A percentile compares a stretch with the other conserved stretches of the same genome.
Conservation (phyloP, 768 basidiomycete genomes). For the Hericium coralloides region DNA sequence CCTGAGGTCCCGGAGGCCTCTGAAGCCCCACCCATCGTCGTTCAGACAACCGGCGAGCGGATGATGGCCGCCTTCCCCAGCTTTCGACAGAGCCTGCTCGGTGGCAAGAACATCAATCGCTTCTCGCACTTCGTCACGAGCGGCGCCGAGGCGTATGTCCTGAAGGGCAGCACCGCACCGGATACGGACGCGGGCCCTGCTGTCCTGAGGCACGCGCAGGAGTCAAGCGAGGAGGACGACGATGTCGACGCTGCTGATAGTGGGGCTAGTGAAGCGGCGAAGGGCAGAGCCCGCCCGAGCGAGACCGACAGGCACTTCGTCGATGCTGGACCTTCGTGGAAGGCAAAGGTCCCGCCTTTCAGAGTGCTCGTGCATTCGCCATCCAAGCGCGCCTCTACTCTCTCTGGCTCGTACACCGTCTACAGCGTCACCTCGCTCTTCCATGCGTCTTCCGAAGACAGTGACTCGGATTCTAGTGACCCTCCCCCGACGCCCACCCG, state of each 20-base stretch:
- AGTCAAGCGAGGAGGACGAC: conserved; percentile 28
- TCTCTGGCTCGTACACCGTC: conserved; percentile 65
- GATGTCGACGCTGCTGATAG: conserved; percentile 26
- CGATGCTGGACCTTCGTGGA: conserved; percentile 66
- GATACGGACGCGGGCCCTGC: conserved; percentile 14
- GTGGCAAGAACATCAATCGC: conserved; percentile 74
- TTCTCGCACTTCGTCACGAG: conserved; percentile 83
- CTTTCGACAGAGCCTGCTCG: conserved; percentile 61
- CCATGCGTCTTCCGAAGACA: conserved; percentile 21
- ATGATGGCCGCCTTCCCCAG: conserved; percentile 42
- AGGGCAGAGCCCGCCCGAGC: conserved; percentile 7
- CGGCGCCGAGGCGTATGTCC: conserved; percentile 75
- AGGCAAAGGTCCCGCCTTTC: conserved; percentile 63
- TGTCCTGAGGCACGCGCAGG: conserved; percentile 14
- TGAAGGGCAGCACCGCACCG: conserved; percentile 46
- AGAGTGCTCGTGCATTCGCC: conserved; percentile 73
- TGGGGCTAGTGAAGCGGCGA: conserved; percentile 20
- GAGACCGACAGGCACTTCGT: conserved; percentile 67
- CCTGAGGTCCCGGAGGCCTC: neutral
- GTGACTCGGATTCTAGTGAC: conserved; percentile 14
- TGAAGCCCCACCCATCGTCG: conserved; percentile 35
- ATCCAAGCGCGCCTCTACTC: conserved; percentile 56
- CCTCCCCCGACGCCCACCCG: conserved; percentile 28
- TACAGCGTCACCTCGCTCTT: conserved; percentile 77
- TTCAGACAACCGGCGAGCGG: conserved; percentile 68